Base-by-base conservation (phyloP, 306 rosid genomes). In the Cucumis cinereus region DNA sequence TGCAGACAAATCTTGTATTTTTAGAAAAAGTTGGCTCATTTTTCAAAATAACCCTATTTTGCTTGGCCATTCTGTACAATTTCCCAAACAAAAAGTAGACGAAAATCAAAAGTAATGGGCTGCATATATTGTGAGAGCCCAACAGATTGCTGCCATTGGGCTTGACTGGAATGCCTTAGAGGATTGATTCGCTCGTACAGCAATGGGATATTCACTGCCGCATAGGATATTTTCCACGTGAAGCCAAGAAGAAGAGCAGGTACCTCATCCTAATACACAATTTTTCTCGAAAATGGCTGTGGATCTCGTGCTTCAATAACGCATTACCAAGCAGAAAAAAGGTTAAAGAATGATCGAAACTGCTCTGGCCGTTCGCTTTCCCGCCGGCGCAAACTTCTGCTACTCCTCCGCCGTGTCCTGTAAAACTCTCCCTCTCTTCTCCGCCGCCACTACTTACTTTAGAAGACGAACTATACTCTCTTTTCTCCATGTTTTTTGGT, bases 341-440 rank as follows among this genome's bases (percentile, higher is more conserved):
- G 15, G 85, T 30, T 54, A 26, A 87, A 89, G 81, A 83, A 80
- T 90, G 73, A 79, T 86, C 73, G 92, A 94, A 54, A 88, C 96
- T 45, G 85, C 91, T 81, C 88, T 90, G 85, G 86, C 92, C 89
- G 78, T 85, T 10, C 86, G 90, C 8, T 81, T 92, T 87, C 74
- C 85, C 84, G 79, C 86, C 89, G 84, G 73, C 49, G 74, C 85
- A 23, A 82, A 82, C 73, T 40, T 82, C 83, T 80, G 87, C 82
- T 66, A 81, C 77, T 83, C 85, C 83, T 63, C 91, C 75, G 78
- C 80, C 47, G 11, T 71, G 43, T 73, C 80, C 8, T 68, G 98
- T 92, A 82, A 86, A 33, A 54, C 60, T 43, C 53, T 12, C 77
- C 76, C 81, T 61, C 64, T 57, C 40, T 43, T 62, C 74, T 54